These are phyloP conservation scores for Pleurotus sapidus DNA, from an alignment of 768 basidiomycete genomes.

Conservation along the genomic window DNA sequence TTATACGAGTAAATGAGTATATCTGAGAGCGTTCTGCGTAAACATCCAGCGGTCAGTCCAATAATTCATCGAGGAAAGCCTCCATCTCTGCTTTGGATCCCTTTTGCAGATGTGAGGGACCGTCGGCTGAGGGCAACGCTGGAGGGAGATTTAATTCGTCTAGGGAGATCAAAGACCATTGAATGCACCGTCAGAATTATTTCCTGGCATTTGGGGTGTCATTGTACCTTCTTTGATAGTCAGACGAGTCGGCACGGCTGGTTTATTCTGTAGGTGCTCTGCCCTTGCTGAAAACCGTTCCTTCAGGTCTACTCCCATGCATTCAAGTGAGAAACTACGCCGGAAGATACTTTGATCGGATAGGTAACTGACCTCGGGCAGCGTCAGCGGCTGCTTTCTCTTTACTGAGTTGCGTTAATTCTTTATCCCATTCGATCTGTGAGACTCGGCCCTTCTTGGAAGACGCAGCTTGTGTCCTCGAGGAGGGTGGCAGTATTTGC, in stretches of 20 bases:
- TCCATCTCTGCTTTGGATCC: slow-evolving; percentile 61
- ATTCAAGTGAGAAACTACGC: background rate
- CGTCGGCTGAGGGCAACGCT: slow-evolving; percentile 48
- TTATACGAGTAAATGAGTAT: no score
- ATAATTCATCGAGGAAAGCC: slow-evolving; percentile 67
- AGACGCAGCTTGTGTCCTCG: slow-evolving; percentile 7
- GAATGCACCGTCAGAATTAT: slow-evolving; percentile 2
- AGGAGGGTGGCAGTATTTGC: slow-evolving; percentile 40
- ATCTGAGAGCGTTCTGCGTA: no score
- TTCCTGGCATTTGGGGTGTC: background rate
- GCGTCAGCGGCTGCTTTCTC: slow-evolving; percentile 79
- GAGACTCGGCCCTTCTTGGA: slow-evolving; percentile 63
- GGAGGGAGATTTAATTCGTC: slow-evolving; percentile 39
- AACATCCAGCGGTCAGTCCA: slow-evolving; percentile 28
- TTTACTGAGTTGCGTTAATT: slow-evolving; percentile 60
- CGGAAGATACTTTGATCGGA: background rate
- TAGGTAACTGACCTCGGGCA: slow-evolving; percentile 51
- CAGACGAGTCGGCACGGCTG: slow-evolving; percentile 22
- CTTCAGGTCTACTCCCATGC: slow-evolving; percentile 47
- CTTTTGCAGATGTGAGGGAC: slow-evolving; percentile 24
- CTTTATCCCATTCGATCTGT: slow-evolving; percentile 65
- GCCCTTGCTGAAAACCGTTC: slow-evolving; percentile 55
- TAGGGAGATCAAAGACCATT: slow-evolving; percentile 10
- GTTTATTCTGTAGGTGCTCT: slow-evolving; percentile 38
- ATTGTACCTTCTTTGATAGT: slow-evolving; percentile 35